Percentiles rank a stretch among this genome's conserved stretches.
Evolutionary conservation across 371 early-diverging fungal genomes (phyloP).

Genomic region (Blakeslea trispora): DNA sequence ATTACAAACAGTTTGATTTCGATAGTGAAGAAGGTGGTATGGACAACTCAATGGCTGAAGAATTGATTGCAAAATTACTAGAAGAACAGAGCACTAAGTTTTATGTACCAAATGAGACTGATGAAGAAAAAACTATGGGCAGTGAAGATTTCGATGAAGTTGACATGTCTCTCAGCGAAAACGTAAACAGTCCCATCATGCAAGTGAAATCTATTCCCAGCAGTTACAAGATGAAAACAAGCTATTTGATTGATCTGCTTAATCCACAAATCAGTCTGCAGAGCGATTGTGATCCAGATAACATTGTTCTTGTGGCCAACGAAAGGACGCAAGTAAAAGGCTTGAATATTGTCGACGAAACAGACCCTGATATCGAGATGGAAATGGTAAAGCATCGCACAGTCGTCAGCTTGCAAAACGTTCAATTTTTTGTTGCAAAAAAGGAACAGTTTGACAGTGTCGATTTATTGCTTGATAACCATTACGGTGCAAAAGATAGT

Average conservation of each 20-base stretch:
- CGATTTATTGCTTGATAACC: constrained; percentile 48
- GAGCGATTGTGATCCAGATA: constrained; percentile 46
- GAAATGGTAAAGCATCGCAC: constrained; percentile 73
- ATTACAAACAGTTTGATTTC: constrained; percentile 14
- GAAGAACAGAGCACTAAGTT: constrained; percentile 50
- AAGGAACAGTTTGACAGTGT: constrained; percentile 65
- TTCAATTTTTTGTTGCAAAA: constrained; percentile 79
- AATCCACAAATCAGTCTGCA: constrained; percentile 76
- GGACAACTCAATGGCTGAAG: constrained; percentile 47
- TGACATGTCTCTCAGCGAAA: constrained; percentile 35
- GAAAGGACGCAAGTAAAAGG: constrained; percentile 68
- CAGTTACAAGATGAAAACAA: constrained; percentile 57
- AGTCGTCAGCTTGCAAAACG: constrained; percentile 74
- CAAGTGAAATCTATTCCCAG: constrained; percentile 50
- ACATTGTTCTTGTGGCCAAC: constrained; percentile 64
- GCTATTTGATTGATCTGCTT: constrained; percentile 64
- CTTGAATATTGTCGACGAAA: constrained; percentile 59
- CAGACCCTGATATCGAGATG: constrained; percentile 48
- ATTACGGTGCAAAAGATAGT: constrained; percentile 50
- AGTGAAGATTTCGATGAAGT: constrained; percentile 1
- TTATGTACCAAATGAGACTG: constrained; percentile 54
- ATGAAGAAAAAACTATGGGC: constrained; percentile 25
- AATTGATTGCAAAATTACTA: constrained; percentile 56
- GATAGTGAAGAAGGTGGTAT: constrained; percentile 36
- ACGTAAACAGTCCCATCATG: constrained; percentile 54